Conservation (phyloP, 2,329 filamentous ascomycete species). For the Phaeosphaeriaceae sp. region DNA sequence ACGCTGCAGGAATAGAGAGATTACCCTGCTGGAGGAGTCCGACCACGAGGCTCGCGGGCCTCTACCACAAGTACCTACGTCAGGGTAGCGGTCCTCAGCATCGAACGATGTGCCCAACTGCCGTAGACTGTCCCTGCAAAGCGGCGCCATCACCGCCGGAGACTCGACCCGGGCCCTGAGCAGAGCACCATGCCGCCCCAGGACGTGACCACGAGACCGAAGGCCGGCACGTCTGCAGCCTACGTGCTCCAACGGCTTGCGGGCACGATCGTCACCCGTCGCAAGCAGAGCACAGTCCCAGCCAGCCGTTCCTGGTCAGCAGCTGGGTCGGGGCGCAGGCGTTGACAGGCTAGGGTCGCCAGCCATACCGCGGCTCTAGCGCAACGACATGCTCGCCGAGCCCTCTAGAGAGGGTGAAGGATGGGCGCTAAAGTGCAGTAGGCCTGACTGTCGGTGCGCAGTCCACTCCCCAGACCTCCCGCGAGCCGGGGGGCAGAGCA, state of each 20-base stretch:
- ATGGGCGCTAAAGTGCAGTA: constrained; percentile 33
- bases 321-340: constrained; percentile 45
- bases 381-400: constrained; percentile 28
- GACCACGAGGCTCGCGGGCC: constrained; percentile 12
- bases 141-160: background rate
- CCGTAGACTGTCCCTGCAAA: constrained; percentile 1
- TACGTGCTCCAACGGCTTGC: constrained; percentile 10
- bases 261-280: constrained; percentile 25
- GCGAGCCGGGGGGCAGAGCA: constrained; percentile 34
- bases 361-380: constrained; percentile 43
- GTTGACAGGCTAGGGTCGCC: constrained; percentile 30
- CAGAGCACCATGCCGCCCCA: background rate
- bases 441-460: constrained; percentile 31
- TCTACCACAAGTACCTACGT: constrained; percentile 4
- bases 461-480: constrained; percentile 27
- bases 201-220: background rate
- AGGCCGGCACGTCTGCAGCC: constrained; percentile 1
- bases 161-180: background rate
- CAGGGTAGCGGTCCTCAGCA: background rate
- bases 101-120: background rate
- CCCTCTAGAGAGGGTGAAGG: constrained; percentile 30
- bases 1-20: constrained; percentile 35
- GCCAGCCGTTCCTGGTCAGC: constrained; percentile 42
- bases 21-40: constrained; percentile 23
- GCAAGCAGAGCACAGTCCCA: constrained; percentile 25